Conservation (phyloP, 805 yeast species). For the Candida sphagnicola region DNA sequence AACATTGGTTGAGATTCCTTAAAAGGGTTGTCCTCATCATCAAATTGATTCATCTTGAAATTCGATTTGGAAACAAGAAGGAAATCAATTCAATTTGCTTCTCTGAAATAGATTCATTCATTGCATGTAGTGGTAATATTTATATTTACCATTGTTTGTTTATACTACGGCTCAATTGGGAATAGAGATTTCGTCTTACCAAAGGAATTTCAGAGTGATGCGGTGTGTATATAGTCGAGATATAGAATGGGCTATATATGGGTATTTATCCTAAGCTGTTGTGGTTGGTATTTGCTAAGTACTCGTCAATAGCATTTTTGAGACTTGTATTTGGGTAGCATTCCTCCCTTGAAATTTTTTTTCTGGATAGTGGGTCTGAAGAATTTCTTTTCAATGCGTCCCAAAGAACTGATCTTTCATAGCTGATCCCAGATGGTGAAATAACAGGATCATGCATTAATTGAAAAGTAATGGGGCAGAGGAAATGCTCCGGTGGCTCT, state of each 20-base stretch:
- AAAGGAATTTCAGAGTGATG: neutral
- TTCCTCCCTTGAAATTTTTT: slow-evolving; percentile 4
- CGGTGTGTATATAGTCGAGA: neutral
- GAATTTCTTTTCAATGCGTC: slow-evolving; percentile 23
- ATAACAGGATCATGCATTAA: slow-evolving; percentile 41
- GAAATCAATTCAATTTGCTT: neutral
- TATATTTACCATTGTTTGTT: neutral
- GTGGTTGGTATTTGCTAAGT: neutral
- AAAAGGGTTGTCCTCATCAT: slow-evolving; percentile 28
- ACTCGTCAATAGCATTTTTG: slow-evolving; percentile 11
- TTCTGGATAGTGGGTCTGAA: slow-evolving; percentile 35
- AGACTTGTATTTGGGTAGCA: slow-evolving; percentile 9
- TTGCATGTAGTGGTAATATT: neutral
- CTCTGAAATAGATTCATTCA: too few species aligned
- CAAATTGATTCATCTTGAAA: slow-evolving; percentile 29
- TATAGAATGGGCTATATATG: neutral
- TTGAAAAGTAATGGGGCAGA: slow-evolving; percentile 41
- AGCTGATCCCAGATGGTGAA: slow-evolving; percentile 41
- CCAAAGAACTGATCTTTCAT: slow-evolving; percentile 33
- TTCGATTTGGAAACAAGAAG: neutral
- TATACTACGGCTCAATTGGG: slow-evolving; percentile 1
- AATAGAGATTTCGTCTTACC: neutral
- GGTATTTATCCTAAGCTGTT: too few species aligned
- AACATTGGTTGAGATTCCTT: slow-evolving; percentile 27
- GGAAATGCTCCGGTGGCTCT: slow-evolving; percentile 34